Percentiles rank a stretch among this genome's conserved stretches.
These are phyloP conservation scores for Melampsora americana DNA, from an alignment of 1,284 basidiomycete genomes.

Conservation along the genomic window DNA sequence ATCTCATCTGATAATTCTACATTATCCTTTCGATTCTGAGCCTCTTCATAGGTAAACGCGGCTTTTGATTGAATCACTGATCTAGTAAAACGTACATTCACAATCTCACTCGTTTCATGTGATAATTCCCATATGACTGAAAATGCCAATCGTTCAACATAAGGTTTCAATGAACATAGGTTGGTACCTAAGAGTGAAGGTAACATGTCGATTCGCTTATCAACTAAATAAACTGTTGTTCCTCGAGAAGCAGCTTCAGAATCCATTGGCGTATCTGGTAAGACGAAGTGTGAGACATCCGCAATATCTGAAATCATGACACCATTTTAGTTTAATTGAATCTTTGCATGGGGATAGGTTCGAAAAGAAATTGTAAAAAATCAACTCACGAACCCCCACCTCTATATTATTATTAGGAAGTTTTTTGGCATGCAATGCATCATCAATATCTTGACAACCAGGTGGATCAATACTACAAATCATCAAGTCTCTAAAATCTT, in stretches of 20 bases:
- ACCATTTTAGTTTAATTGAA: neutral
- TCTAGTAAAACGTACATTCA: conserved; percentile 87
- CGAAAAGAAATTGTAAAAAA: neutral
- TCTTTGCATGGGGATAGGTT: neutral
- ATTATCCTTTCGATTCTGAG: conserved; percentile 90
- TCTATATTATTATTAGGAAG: conserved; percentile 94
- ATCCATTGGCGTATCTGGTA: conserved; percentile 92
- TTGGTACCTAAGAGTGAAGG: conserved; percentile 92
- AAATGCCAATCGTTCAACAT: conserved; percentile 92
- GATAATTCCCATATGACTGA: conserved; percentile 95
- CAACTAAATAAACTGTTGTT: conserved; percentile 96
- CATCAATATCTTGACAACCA: conserved; percentile 96
- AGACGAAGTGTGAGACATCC: conserved; percentile 95
- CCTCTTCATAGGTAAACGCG: conserved; percentile 96
- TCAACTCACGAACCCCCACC: conserved; percentile 86
- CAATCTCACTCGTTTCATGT: conserved; percentile 77
- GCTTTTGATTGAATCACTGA: conserved; percentile 95
- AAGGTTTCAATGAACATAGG: conserved; percentile 85
- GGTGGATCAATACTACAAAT: conserved; percentile 98
- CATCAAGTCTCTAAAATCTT: conserved; percentile 79
- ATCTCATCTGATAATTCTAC: conserved; percentile 74
- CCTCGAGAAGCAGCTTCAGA: conserved; percentile 89
- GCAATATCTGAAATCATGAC: conserved; percentile 72
- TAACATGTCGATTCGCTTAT: conserved; percentile 98
- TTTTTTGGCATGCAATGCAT: conserved; percentile 87